A percentile compares a stretch with the other conserved stretches of the same genome.
Evolutionary conservation across 2,329 filamentous ascomycete genomes (phyloP).

Genomic region (Aureobasidium mangrovei): DNA sequence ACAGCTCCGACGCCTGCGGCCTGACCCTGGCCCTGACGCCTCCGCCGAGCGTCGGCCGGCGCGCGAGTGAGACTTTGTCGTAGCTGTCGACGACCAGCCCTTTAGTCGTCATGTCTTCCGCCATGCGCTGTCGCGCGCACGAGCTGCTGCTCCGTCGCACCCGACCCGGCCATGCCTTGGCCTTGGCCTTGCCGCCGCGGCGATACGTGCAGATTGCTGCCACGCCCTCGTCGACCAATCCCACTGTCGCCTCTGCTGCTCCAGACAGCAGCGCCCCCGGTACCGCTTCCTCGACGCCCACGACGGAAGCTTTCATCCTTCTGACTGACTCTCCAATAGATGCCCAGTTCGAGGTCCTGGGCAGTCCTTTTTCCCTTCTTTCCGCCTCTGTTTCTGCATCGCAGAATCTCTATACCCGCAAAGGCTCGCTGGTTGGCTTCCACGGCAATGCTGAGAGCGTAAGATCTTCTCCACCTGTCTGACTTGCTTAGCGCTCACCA

Average conservation of each 20-base stretch:
- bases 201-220: constrained; percentile 40
- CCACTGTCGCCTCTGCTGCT: constrained; percentile 20
- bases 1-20: too few species aligned
- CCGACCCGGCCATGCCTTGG: constrained; percentile 17
- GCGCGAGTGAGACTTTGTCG: too few species aligned
- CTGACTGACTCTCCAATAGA: constrained; percentile 44
- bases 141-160: constrained; percentile 2
- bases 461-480: neutral
- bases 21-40: too few species aligned
- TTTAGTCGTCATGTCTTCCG: constrained; percentile 6
- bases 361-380: constrained; percentile 83
- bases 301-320: neutral
- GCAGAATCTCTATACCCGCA: constrained; percentile 83
- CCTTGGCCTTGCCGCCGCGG: constrained; percentile 10
- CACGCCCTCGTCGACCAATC: constrained; percentile 33
- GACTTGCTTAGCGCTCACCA: constrained; percentile 3
- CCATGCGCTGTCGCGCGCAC: constrained; percentile 25
- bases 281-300: neutral
- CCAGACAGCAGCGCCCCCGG: constrained; percentile 6
- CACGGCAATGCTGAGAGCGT: constrained; percentile 89
- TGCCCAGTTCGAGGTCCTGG: constrained; percentile 88
- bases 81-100: neutral
- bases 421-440: constrained; percentile 82
- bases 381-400: constrained; percentile 89
- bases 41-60: too few species aligned